Percentiles rank a stretch among this genome's conserved stretches.
phyloP scores from a whole-genome alignment of 2,329 filamentous ascomycete species.

The Mycogone perniciosa region DNA sequence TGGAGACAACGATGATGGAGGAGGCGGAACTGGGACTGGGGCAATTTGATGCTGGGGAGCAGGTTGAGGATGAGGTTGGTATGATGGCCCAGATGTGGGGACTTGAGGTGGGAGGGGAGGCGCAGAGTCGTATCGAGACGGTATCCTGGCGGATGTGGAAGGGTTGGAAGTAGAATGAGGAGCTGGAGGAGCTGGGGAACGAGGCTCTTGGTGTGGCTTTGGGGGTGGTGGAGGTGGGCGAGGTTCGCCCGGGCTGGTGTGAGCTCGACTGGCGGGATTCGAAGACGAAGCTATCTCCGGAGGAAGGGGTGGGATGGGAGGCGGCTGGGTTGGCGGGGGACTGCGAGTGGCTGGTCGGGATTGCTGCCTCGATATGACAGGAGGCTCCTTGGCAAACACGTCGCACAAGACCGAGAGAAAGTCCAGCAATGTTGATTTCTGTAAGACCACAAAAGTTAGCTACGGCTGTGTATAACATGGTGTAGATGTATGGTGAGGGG shows the following conservation, averaged over 20 bases:
- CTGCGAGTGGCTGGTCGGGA: slow-evolving; percentile 31
- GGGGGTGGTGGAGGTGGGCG: slow-evolving; percentile 48
- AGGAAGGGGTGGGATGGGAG: slow-evolving; percentile 66
- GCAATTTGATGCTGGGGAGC: not conserved
- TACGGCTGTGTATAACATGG: not conserved
- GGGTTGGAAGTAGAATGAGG: slow-evolving; percentile 19
- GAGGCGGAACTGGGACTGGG: not conserved
- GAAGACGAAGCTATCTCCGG: slow-evolving; percentile 47
- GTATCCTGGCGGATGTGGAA: slow-evolving; percentile 15
- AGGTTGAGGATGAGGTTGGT: slow-evolving; percentile 3
- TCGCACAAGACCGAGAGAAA: slow-evolving; percentile 77
- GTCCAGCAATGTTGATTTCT: slow-evolving; percentile 80
- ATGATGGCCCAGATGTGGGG: not conserved
- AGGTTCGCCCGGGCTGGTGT: slow-evolving; percentile 26
- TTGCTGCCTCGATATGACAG: slow-evolving; percentile 69
- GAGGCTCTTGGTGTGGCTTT: slow-evolving; percentile 26
- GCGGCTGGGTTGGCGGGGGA: slow-evolving; percentile 38
- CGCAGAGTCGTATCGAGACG: slow-evolving; percentile 42
- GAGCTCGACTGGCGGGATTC: slow-evolving; percentile 30
- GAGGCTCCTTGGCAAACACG: slow-evolving; percentile 90
- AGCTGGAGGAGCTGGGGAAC: slow-evolving; percentile 22
- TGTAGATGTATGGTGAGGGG: not conserved
- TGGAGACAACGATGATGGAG: not conserved
- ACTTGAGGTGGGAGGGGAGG: slow-evolving; percentile 38
- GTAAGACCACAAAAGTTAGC: slow-evolving; percentile 6